These are phyloP conservation scores for Russula earlei DNA, from an alignment of 768 basidiomycete species.

Conservation along the genomic window DNA sequence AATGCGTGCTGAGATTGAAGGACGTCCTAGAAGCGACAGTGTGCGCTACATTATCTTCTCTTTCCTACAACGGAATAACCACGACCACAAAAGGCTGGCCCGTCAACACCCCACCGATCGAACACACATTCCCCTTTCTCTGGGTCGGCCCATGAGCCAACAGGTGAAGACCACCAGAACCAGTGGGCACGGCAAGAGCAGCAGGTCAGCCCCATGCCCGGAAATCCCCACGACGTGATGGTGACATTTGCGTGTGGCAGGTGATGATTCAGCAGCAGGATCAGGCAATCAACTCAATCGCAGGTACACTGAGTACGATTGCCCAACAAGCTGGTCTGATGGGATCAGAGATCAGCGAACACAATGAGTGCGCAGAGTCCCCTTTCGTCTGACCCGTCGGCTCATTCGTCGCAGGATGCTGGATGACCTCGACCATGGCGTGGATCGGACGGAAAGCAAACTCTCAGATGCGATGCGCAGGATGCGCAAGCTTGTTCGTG, in stretches of 20 bases:
- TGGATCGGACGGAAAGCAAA: constrained; percentile 61
- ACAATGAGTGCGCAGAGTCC: constrained; percentile 64
- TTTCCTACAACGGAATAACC: neutral
- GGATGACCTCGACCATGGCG: constrained; percentile 73
- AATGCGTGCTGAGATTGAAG: constrained; percentile 58
- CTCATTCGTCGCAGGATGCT: constrained; percentile 50
- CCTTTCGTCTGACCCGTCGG: neutral
- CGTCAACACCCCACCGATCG: constrained; percentile 1
- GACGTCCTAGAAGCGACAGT: constrained; percentile 10
- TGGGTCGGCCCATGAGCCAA: constrained; percentile 13
- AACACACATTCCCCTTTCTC: neutral
- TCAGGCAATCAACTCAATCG: constrained; percentile 76
- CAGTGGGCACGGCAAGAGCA: constrained; percentile 85
- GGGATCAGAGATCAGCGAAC: constrained; percentile 86
- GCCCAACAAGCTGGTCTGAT: constrained; percentile 90
- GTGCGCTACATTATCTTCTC: constrained; percentile 4
- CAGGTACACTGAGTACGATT: constrained; percentile 75
- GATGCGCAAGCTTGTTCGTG: constrained; percentile 74
- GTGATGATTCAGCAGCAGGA: constrained; percentile 87
- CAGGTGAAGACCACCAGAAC: constrained; percentile 53
- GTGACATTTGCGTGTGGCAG: constrained; percentile 31
- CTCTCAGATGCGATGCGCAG: constrained; percentile 58
- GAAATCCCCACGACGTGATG: neutral
- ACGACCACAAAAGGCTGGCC: neutral
- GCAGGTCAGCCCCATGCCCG: constrained; percentile 39